A percentile compares a stretch with the other conserved stretches of the same genome.
phyloP scores from a whole-genome alignment of 306 rosid species.

The Medicago truncatula region DNA sequence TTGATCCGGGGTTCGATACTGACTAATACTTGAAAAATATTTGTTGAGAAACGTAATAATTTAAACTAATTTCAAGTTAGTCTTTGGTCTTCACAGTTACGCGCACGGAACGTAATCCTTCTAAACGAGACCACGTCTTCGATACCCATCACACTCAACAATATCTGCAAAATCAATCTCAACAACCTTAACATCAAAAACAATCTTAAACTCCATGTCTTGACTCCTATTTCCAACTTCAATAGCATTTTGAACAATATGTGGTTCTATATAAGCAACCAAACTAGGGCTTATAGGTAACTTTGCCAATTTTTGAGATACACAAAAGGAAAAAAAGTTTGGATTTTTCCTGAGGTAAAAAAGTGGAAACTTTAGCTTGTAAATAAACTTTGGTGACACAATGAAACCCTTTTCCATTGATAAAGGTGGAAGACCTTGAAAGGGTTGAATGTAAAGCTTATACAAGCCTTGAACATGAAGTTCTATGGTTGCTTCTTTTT shows the following conservation, averaged over 20 bases:
- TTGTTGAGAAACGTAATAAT: too few relatives aligned
- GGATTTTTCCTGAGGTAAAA: background rate
- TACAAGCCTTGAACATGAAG: background rate
- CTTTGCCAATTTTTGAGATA: background rate
- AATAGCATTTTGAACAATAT: background rate
- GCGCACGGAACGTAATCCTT: too few relatives aligned
- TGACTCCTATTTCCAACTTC: background rate
- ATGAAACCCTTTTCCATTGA: background rate
- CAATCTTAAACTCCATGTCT: background rate
- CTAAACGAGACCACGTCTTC: background rate
- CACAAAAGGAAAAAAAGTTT: background rate
- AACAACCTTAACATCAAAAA: constrained; percentile 20
- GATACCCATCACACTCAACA: constrained; percentile 1
- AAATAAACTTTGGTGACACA: constrained; percentile 7
- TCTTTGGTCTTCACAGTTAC: too few relatives aligned
- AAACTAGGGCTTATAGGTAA: background rate
- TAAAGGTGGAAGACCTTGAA: background rate
- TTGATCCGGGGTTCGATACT: too few relatives aligned
- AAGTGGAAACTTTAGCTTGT: constrained; percentile 1
- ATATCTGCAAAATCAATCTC: constrained; percentile 5
- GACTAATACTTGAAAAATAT: too few relatives aligned
- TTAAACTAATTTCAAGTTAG: too few relatives aligned
- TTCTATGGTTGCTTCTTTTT: background rate
- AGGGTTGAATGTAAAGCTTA: background rate
- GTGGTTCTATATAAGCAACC: background rate